phyloP scores from a whole-genome alignment of 495 filamentous ascomycete genomes.

The Delitschia confertaspora region DNA sequence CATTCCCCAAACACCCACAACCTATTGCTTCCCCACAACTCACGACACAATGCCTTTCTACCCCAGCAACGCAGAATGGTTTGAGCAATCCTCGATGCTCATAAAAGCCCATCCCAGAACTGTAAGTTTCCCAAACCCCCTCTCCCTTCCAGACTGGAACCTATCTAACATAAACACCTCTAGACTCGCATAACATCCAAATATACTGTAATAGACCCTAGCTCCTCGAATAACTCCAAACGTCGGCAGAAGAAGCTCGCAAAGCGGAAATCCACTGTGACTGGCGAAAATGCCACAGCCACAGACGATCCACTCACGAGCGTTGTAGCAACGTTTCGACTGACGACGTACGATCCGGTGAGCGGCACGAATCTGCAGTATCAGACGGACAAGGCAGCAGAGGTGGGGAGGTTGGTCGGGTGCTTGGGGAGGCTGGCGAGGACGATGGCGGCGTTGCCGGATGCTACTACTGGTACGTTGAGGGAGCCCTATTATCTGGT shows the following conservation, averaged over 20 bases:
- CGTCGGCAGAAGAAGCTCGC: constrained; percentile 22
- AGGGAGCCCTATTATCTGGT: too few relatives aligned
- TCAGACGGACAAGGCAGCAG: constrained; percentile 48
- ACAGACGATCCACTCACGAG: constrained; percentile 35
- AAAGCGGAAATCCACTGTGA: constrained; percentile 23
- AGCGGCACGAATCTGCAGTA: constrained; percentile 54
- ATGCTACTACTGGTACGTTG: constrained; percentile 31
- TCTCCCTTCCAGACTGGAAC: background rate
- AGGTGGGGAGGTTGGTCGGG: constrained; percentile 73
- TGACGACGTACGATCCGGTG: constrained; percentile 84
- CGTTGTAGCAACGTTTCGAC: constrained; percentile 52
- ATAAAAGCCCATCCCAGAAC: constrained; percentile 56
- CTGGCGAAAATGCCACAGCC: constrained; percentile 28
- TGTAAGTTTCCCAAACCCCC: constrained; percentile 36
- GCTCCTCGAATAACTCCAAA: constrained; percentile 32
- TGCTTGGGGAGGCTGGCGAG: constrained; percentile 59
- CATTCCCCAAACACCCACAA: constrained; percentile 5
- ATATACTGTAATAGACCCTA: constrained; percentile 57
- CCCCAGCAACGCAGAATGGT: constrained; percentile 51
- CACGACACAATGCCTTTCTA: constrained; percentile 49
- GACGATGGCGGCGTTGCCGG: constrained; percentile 54
- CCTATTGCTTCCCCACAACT: background rate
- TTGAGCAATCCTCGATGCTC: constrained; percentile 54
- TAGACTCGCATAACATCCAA: constrained; percentile 78
- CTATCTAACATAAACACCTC: constrained; percentile 10